Percentiles rank a stretch among this genome's conserved stretches.
phyloP scores from a whole-genome alignment of 1,284 basidiomycete genomes.

The Bjerkandera adusta region DNA sequence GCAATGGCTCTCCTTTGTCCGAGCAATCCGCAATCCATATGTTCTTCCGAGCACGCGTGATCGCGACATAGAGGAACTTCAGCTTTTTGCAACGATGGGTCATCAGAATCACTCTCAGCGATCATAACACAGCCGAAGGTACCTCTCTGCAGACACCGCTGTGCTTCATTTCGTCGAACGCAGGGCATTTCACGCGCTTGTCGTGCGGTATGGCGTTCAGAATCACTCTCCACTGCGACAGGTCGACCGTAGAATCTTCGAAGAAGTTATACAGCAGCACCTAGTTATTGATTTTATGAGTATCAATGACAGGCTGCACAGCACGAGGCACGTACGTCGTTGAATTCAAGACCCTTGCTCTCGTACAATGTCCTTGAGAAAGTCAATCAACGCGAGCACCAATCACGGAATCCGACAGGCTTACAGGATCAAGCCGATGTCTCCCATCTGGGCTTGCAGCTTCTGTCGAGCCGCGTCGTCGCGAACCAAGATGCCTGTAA shows the following conservation, averaged over 20 bases:
- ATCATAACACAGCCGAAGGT: too few relatives aligned
- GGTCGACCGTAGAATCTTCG: slow-evolving; percentile 52
- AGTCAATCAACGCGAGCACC: neutral
- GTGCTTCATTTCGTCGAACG: slow-evolving; percentile 52
- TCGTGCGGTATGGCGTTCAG: slow-evolving; percentile 40
- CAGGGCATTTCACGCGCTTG: slow-evolving; percentile 27
- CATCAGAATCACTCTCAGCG: neutral
- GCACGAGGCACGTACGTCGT: slow-evolving; percentile 46
- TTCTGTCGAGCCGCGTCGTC: slow-evolving; percentile 49
- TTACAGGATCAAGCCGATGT: slow-evolving; percentile 62
- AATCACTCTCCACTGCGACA: slow-evolving; percentile 58
- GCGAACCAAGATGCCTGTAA: slow-evolving; percentile 66
- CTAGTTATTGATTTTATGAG: slow-evolving; percentile 31
- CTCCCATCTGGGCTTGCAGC: slow-evolving; percentile 53
- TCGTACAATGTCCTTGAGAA: slow-evolving; percentile 62
- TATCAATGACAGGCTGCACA: neutral
- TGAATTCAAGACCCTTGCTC: slow-evolving; percentile 73
- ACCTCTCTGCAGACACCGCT: slow-evolving; percentile 62
- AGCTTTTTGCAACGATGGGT: slow-evolving; percentile 36
- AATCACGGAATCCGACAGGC: slow-evolving; percentile 19
- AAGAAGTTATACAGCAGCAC: slow-evolving; percentile 75
- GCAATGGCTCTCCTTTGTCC: slow-evolving; percentile 53
- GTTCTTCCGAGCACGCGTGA: slow-evolving; percentile 66
- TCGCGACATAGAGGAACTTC: slow-evolving; percentile 67
- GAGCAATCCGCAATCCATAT: slow-evolving; percentile 68